Evolutionary conservation across 2,329 filamentous ascomycete species (phyloP), one percentile per base, ranked within the genome.

Genomic region (Penicillium sp.): DNA sequence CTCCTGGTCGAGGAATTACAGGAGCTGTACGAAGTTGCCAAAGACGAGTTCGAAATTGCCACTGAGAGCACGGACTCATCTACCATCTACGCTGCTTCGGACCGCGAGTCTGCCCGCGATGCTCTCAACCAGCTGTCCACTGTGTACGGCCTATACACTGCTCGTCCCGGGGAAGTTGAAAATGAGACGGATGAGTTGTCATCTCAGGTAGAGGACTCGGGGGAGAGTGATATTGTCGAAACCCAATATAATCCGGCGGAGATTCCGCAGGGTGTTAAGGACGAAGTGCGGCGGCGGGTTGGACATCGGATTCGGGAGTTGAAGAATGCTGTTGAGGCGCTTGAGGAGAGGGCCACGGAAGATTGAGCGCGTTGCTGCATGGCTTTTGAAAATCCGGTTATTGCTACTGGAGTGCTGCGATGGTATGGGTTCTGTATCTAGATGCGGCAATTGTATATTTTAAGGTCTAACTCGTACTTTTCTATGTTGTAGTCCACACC

Each of bases 41-140:
- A 69, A 51, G 73, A 76, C 55, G 73, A 76, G 57, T 73, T 75
- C 49, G 73, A 76, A 61, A 75, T 76, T 53, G 73, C 73, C 3
- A 67, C 68, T 0, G 73, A 76, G 48, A 73, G 72, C 53, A 75
- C 73, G 1, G 68, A 73, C 35, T 63, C 62, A 28, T 61, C 67
- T 1, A 72, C 72, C 2, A 70, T 73, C 48, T 76, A 75, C 58
- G 73, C 72, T 1, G 66, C 67, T 10, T 72, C 67, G 0, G 74
- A 76, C 54, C 67, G 73, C 3, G 68, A 68, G 32, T 70, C 72
- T 4, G 71, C 73, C 3, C 69, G 72, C 28, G 71, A 75, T 48
- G 72, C 73, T 5, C 58, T 75, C 43, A 64, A 73, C 45, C 66
- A 70, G 49, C 57, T 72, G 10, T 47, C 64, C 5, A 52, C 61